Evolutionary conservation across 768 basidiomycete species (phyloP), one percentile per base, ranked within the genome.

Genomic region (Phlebiopsis flavidoalba): DNA sequence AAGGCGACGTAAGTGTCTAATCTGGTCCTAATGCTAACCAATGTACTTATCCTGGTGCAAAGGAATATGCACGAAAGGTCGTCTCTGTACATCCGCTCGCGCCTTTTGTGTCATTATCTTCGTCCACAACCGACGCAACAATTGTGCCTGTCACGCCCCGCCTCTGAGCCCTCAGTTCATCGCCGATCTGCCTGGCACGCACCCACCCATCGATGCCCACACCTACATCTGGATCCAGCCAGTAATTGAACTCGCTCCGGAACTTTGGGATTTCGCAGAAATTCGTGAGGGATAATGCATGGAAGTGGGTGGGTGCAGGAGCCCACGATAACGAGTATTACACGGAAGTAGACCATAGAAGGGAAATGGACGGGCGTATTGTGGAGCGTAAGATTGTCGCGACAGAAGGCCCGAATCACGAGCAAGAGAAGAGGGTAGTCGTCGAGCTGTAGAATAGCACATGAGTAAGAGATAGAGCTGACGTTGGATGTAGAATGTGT

Each of bases 181-280:
- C 79, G 17, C 70, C 81, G 0, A 46, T 66, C 14, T 59, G 31
- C 36, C 31, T 8, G 40, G 4, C 22, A 59, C 58, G 17, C 58
- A 59, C 5, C 60, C 66, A 0, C 60, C 77, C 0, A 66, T 86
- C 0, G 67, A 77, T n/a, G 87, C 81, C 0, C 79, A 90, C 62
- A 87, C 89, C 2, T 98, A 97, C 68, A 78, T 93, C 22, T 96
- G 86, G 81, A 71, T 70, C 26, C 73, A 74, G 3, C 69, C 73
- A 0, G 22, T 81, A 7, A 64, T 66, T 0, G 62, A 71, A 7
- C 75, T 98, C 8, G 76, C 82, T 24, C 76, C 83, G 0, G 76
- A 78, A 33, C 73, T 91, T 4, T 98, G 95, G 95, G 81, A 85
- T 0, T 95, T 88, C 67, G 83, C 85, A n/a, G 82, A 85, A n/a